These are phyloP conservation scores for Vitis rupestris DNA, from an alignment of 164 flowering plant species.

Conservation along the genomic window DNA sequence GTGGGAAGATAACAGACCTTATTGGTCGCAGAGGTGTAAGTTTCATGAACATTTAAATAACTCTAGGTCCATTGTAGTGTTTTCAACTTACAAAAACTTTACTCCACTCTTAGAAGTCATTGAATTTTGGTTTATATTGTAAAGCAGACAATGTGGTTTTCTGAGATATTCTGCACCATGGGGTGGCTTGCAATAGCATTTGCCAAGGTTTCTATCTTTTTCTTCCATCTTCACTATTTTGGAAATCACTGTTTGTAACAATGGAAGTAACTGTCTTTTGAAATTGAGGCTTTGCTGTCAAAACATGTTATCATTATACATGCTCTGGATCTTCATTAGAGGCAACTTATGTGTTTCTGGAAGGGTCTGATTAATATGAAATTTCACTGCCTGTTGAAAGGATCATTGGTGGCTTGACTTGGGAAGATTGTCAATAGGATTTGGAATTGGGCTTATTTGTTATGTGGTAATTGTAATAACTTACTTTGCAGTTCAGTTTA, in stretches of 20 bases:
- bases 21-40: constrained; percentile 43
- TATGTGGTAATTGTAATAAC: constrained; percentile 35
- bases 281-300: no score
- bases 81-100: not conserved
- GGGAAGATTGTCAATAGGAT: constrained; percentile 40
- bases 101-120: constrained; percentile 5
- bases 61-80: no score
- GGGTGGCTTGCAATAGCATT: constrained; percentile 46
- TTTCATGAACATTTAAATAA: not conserved
- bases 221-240: no score
- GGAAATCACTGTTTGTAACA: no score
- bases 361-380: not conserved
- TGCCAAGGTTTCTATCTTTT: constrained; percentile 25
- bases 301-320: no score
- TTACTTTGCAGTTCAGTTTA: not conserved
- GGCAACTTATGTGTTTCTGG: no score
- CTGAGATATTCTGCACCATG: constrained; percentile 20
- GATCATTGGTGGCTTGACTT: constrained; percentile 36
- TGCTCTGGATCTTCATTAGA: no score
- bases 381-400: constrained; percentile 14
- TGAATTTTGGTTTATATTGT: not conserved
- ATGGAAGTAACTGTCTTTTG: no score
- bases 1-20: constrained; percentile 42
- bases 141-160: constrained; percentile 43
- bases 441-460: constrained; percentile 36